Conservation (phyloP, 352 stramenopile genomes). For the Phytophthora foliorum region DNA sequence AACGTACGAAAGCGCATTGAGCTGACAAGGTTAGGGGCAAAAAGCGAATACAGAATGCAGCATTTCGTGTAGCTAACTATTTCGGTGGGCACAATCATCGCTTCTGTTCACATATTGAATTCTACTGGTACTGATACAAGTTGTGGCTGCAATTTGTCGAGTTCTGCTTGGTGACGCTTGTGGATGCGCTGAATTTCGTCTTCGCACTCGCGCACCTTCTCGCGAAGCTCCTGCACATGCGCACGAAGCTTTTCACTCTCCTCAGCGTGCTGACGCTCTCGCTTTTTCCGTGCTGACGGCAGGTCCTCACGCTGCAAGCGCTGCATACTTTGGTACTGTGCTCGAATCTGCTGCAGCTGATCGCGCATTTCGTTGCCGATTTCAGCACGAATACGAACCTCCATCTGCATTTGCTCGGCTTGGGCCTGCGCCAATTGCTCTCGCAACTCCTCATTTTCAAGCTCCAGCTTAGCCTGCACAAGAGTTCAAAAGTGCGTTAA, state of each 20-base stretch:
- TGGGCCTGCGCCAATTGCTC: constrained; percentile 56
- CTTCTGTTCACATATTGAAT: constrained; percentile 21
- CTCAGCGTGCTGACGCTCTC: constrained; percentile 48
- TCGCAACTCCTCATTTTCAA: constrained; percentile 77
- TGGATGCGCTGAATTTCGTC: constrained; percentile 88
- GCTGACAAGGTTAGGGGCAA: constrained; percentile 15
- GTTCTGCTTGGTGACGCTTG: constrained; percentile 57
- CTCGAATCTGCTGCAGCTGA: constrained; percentile 73
- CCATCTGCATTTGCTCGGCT: constrained; percentile 69
- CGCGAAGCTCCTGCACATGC: constrained; percentile 70
- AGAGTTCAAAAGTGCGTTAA: background rate
- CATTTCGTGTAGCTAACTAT: too few species aligned
- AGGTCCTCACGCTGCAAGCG: constrained; percentile 42
- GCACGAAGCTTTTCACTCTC: constrained; percentile 66
- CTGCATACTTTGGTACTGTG: constrained; percentile 60
- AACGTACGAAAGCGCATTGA: constrained; percentile 87
- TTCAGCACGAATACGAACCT: constrained; percentile 67
- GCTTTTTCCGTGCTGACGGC: constrained; percentile 48
- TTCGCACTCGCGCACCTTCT: constrained; percentile 79
- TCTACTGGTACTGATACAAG: constrained; percentile 35
- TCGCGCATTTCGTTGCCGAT: constrained; percentile 80
- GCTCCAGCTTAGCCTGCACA: constrained; percentile 47
- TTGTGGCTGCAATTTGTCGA: constrained; percentile 41
- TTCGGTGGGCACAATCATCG: too few species aligned
- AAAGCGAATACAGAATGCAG: constrained; percentile 12